phyloP scores from a whole-genome alignment of 2,329 filamentous ascomycete genomes.

The Fulvia fulva region DNA sequence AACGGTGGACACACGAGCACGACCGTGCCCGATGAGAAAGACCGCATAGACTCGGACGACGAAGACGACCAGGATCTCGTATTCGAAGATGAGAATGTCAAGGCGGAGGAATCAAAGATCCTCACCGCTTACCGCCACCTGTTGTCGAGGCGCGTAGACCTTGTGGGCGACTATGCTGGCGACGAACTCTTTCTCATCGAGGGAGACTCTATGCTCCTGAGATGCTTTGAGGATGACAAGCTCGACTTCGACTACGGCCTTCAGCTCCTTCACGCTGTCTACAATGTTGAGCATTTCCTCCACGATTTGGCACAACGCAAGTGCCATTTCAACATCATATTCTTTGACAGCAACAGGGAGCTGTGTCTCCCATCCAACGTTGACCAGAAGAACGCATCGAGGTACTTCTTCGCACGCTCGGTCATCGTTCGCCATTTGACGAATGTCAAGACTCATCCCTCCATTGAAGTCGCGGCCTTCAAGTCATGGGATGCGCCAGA shows the following conservation, averaged over 20 bases:
- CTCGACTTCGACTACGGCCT: constrained; percentile 66
- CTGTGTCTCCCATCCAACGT: constrained; percentile 53
- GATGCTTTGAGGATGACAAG: constrained; percentile 58
- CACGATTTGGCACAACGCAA: constrained; percentile 57
- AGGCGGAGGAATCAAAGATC: constrained; percentile 9
- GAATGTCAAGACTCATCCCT: constrained; percentile 36
- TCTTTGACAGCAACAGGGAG: constrained; percentile 57
- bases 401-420: constrained; percentile 60
- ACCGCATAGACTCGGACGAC: background rate
- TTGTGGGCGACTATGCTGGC: constrained; percentile 72
- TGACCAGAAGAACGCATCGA: constrained; percentile 36
- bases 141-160: constrained; percentile 52
- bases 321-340: constrained; percentile 68
- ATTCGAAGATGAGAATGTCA: constrained; percentile 8
- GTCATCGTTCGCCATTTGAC: constrained; percentile 64
- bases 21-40: background rate
- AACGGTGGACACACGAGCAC: background rate
- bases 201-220: constrained; percentile 65
- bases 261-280: constrained; percentile 67
- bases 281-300: constrained; percentile 65
- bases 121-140: constrained; percentile 39
- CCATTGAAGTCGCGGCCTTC: constrained; percentile 48
- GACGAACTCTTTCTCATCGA: constrained; percentile 69
- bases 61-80: constrained; percentile 5
- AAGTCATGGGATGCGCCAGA: constrained; percentile 44